These are phyloP conservation scores for Scutellaria barbata DNA, from an alignment of 257 asterid genomes.

Conservation along the genomic window DNA sequence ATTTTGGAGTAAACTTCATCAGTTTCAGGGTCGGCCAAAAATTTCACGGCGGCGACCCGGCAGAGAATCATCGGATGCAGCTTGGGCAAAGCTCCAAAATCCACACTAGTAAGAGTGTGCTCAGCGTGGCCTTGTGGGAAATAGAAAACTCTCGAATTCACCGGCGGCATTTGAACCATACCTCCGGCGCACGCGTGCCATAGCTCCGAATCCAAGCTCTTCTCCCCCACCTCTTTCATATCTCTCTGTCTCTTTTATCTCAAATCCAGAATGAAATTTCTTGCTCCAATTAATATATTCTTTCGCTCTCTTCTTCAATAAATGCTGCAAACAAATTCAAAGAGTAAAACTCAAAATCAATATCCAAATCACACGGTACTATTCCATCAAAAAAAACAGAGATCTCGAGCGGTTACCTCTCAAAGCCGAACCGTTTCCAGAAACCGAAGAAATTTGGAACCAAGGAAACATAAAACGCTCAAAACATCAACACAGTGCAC, in stretches of 20 bases:
- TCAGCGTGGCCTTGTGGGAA: constrained; percentile 69
- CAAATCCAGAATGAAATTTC: constrained; percentile 17
- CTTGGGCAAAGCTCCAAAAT: constrained; percentile 50
- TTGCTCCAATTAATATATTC: constrained; percentile 27
- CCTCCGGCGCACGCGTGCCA: constrained; percentile 70
- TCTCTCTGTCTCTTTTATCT: not conserved
- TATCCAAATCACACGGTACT: constrained; percentile 5
- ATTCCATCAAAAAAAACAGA: constrained; percentile 16
- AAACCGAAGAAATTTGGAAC: not conserved
- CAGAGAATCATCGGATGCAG: constrained; percentile 55
- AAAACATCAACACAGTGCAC: constrained; percentile 18
- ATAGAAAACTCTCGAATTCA: constrained; percentile 53
- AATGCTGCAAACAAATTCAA: constrained; percentile 37
- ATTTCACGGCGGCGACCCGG: constrained; percentile 47
- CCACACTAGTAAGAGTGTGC: constrained; percentile 48
- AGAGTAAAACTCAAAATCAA: constrained; percentile 13
- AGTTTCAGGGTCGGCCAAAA: constrained; percentile 53
- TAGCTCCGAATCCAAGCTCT: constrained; percentile 50
- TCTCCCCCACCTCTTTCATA: constrained; percentile 43
- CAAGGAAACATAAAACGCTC: not conserved
- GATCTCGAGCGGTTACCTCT: constrained; percentile 38
- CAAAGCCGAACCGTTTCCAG: constrained; percentile 14
- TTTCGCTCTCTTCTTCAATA: constrained; percentile 28
- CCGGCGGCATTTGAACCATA: constrained; percentile 55
- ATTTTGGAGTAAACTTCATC: constrained; percentile 58